phyloP scores from a whole-genome alignment of 805 yeast genomes.

The Candida corydali region DNA sequence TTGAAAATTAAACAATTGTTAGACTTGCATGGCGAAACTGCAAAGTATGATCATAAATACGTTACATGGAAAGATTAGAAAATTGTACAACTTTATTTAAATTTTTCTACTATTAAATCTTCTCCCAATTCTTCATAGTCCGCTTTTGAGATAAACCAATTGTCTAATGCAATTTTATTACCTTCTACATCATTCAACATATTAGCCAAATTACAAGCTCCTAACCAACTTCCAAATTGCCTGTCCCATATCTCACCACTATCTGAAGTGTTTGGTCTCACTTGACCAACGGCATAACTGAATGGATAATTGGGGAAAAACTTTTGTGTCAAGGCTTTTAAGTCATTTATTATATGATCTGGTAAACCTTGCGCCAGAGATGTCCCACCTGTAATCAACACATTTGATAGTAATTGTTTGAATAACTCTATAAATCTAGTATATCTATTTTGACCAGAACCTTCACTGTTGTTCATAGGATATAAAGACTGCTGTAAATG shows the following conservation, averaged over 20 bases:
- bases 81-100: constrained; percentile 18
- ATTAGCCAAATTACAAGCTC: constrained; percentile 66
- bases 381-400: constrained; percentile 61
- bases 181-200: constrained; percentile 44
- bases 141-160: constrained; percentile 55
- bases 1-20: constrained; percentile 58
- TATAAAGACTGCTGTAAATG: constrained; percentile 31
- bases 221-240: constrained; percentile 62
- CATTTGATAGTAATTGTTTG: constrained; percentile 32
- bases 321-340: constrained; percentile 40
- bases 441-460: constrained; percentile 21
- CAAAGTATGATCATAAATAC: constrained; percentile 38
- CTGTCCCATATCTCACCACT: constrained; percentile 46
- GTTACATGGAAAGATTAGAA: constrained; percentile 34
- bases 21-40: constrained; percentile 49
- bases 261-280: constrained; percentile 19
- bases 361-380: constrained; percentile 53
- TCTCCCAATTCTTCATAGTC: constrained; percentile 66
- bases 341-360: constrained; percentile 52
- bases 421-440: constrained; percentile 38
- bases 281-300: constrained; percentile 19
- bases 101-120: constrained; percentile 32
- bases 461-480: constrained; percentile 22
- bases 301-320: constrained; percentile 45
- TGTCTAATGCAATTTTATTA: constrained; percentile 37